Base-by-base conservation (phyloP, 2,329 filamentous ascomycete species). In the Didymosphaeria variabile region DNA sequence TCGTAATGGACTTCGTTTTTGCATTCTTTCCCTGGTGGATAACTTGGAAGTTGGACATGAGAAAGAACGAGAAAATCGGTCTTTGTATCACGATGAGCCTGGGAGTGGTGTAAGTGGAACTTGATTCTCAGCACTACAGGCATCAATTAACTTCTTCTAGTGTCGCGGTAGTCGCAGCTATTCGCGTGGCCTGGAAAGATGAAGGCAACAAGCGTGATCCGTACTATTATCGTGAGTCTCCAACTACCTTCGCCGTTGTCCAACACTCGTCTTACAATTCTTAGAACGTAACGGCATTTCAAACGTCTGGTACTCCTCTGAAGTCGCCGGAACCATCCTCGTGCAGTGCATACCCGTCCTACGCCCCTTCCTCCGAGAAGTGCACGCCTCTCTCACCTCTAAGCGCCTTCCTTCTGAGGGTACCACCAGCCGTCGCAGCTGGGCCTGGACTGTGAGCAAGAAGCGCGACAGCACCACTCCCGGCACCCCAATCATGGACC, bases 261-360 rank as follows among this genome's bases (percentile, higher is more conserved):
- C n/a, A n/a, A n/a, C 12, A 8, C 21, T 21, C 5, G 12, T 32
- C 21, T 46, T 1, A 53, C 49, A 34, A 7, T 23, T 1, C 15
- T 1, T 15, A 59, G 53, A 80, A 79, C 80, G 81, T 51, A 80
- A 83, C 61, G 82, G 77, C 12, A 71, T 81, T 62, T 81, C 79
- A 0, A 82, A 82, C 64, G 75, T 83, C 57, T 83, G 81, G 81
- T 81, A 84, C 70, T 84, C 82, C 0, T 83, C 83, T 17, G 84
- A 86, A 70, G 77, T 85, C 56, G 79, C 82, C 9, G 83, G 84
- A 56, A 86, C 84, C 29, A 84, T 86, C 64, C 85, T 86, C 46
- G 84, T 85, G 4, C 84, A 85, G 65, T 86, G 82, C 61, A 81
- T 86, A 2, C 84, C 84, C 2, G 80, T 86, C 17, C 67, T 86